These are phyloP conservation scores for Boletus pseudopeckii DNA, from an alignment of 768 basidiomycete species.

Conservation along the genomic window DNA sequence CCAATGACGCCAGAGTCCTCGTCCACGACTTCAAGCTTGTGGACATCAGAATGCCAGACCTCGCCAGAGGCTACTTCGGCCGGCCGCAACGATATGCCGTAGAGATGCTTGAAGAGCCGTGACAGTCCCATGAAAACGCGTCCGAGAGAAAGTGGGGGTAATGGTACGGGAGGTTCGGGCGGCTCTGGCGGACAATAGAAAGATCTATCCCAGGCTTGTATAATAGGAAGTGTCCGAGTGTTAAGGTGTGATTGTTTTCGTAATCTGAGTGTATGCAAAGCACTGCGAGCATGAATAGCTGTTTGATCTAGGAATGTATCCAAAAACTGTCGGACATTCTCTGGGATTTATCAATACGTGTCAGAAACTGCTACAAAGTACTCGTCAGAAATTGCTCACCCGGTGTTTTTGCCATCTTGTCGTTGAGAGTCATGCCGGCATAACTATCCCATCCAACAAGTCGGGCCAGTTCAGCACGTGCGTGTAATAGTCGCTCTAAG, in stretches of 20 bases:
- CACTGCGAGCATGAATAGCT: slow-evolving; percentile 68
- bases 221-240: slow-evolving; percentile 52
- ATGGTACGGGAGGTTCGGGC: slow-evolving; percentile 67
- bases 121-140: slow-evolving; percentile 91
- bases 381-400: slow-evolving; percentile 42
- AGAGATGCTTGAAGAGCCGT: slow-evolving; percentile 78
- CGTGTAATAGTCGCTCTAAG: slow-evolving; percentile 71
- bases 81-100: slow-evolving; percentile 81
- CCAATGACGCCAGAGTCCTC: slow-evolving; percentile 85
- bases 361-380: slow-evolving; percentile 1
- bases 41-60: slow-evolving; percentile 84
- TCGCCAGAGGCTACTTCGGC: slow-evolving; percentile 70
- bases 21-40: slow-evolving; percentile 91
- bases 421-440: slow-evolving; percentile 80
- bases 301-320: slow-evolving; percentile 79
- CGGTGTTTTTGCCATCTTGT: slow-evolving; percentile 97
- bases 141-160: slow-evolving; percentile 81
- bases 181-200: slow-evolving; percentile 84
- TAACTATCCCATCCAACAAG: slow-evolving; percentile 85
- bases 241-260: slow-evolving; percentile 75
- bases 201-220: slow-evolving; percentile 97
- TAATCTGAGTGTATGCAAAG: slow-evolving; percentile 60
- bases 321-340: slow-evolving; percentile 86
- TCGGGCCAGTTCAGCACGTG: slow-evolving; percentile 77
- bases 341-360: slow-evolving; percentile 33